Conservation (phyloP, 2,329 filamentous ascomycete genomes). For the Fusarium heterosporum region DNA sequence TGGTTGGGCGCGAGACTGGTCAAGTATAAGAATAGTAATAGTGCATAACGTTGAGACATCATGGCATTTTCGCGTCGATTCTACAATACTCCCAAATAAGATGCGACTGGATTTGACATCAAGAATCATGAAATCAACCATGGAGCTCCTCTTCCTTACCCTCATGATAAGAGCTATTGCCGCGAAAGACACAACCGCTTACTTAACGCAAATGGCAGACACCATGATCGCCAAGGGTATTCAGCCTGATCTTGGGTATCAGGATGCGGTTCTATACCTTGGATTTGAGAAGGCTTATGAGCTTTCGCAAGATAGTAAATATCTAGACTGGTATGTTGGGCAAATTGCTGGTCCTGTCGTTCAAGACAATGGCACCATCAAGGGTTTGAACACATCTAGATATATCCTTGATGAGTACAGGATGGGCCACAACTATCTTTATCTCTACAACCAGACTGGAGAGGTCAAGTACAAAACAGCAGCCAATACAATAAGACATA, state of each 20-base stretch:
- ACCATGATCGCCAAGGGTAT: slow-evolving; percentile 59
- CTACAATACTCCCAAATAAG: neutral
- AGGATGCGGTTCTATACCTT: slow-evolving; percentile 59
- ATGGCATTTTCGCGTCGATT: neutral
- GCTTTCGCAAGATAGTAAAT: slow-evolving; percentile 55
- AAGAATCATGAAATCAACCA: fast-evolving
- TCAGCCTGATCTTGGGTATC: slow-evolving; percentile 55
- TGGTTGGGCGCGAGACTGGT: neutral
- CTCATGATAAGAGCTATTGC: neutral
- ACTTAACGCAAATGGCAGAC: slow-evolving; percentile 54
- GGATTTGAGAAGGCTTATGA: slow-evolving; percentile 60
- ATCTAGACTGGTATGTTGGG: slow-evolving; percentile 57
- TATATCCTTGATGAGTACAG: slow-evolving; percentile 64
- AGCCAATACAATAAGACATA: slow-evolving; percentile 57
- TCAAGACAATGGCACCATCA: slow-evolving; percentile 58
- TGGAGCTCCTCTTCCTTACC: fast-evolving
- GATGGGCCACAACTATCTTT: slow-evolving; percentile 63
- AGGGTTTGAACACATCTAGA: slow-evolving; percentile 58
- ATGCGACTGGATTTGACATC: neutral
- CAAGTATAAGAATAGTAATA: neutral
- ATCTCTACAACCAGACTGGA: slow-evolving; percentile 58
- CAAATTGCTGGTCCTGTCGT: slow-evolving; percentile 60
- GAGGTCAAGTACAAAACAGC: slow-evolving; percentile 61
- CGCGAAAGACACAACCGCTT: neutral
- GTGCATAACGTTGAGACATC: neutral